Evolutionary conservation across 2,329 filamentous ascomycete genomes (phyloP).

Genomic region (Sarocladiaceae sp.): DNA sequence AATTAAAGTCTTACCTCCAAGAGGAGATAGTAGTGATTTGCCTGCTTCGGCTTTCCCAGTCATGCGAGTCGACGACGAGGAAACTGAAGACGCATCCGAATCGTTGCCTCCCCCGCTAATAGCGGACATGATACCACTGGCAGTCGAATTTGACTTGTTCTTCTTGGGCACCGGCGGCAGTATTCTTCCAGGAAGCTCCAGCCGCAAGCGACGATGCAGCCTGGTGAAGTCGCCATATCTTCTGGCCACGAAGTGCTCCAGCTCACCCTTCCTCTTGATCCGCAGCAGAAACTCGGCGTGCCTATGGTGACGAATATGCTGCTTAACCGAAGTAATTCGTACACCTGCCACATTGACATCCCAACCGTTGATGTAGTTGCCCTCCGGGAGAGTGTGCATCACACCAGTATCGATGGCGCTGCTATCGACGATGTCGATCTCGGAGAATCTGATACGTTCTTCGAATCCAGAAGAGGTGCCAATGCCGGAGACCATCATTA

Average conservation of each 20-base stretch:
- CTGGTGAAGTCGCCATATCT: constrained; percentile 83
- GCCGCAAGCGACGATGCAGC: constrained; percentile 71
- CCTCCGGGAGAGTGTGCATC: constrained; percentile 80
- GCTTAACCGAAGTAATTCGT: constrained; percentile 70
- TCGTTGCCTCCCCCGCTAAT: constrained; percentile 54
- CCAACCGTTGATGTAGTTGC: constrained; percentile 91
- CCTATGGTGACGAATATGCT: constrained; percentile 82
- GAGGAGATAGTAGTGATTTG: constrained; percentile 21
- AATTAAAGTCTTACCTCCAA: constrained; percentile 9
- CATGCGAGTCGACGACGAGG: constrained; percentile 67
- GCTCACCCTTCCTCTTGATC: constrained; percentile 69
- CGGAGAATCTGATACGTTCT: constrained; percentile 91
- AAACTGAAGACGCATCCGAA: constrained; percentile 73
- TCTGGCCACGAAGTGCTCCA: constrained; percentile 73
- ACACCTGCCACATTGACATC: constrained; percentile 94
- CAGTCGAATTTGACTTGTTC: constrained; percentile 73
- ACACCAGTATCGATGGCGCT: constrained; percentile 88
- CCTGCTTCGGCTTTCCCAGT: constrained; percentile 24
- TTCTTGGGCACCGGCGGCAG: constrained; percentile 83
- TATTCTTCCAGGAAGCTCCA: constrained; percentile 85
- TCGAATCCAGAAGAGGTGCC: constrained; percentile 95
- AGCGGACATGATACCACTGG: constrained; percentile 48
- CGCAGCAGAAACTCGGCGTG: constrained; percentile 91
- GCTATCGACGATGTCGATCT: constrained; percentile 93
- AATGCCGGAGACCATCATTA: constrained; percentile 99